Evolutionary conservation across 768 basidiomycete species (phyloP).

Genomic region (Suillus variegatus): DNA sequence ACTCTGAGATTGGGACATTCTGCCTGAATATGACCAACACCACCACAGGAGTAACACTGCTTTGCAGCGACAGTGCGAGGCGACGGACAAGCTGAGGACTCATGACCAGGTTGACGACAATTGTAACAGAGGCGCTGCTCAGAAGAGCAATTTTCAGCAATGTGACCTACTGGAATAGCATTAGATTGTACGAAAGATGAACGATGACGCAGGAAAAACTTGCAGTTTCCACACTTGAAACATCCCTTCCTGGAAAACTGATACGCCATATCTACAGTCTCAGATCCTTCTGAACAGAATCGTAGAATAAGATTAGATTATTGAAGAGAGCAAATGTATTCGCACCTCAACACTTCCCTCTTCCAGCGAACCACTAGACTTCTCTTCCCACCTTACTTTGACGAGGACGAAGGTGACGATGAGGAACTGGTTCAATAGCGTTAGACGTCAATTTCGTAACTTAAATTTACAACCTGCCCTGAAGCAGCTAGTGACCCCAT

Average conservation of each 20-base stretch:
- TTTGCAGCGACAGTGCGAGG: conserved; percentile 82
- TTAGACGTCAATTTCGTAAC: conserved; percentile 12
- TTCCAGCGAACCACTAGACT: conserved; percentile 66
- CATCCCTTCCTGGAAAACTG: conserved; percentile 87
- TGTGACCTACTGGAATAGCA: conserved; percentile 72
- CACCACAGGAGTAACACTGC: conserved; percentile 93
- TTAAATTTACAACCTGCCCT: conserved; percentile 33
- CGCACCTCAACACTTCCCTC: conserved; percentile 73
- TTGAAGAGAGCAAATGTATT: conserved; percentile 5
- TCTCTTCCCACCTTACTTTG: conserved; percentile 67
- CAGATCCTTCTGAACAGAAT: conserved; percentile 38
- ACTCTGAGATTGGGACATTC: conserved; percentile 82
- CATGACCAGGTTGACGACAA: conserved; percentile 93
- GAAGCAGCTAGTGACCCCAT: conserved; percentile 19
- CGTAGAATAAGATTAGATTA: conserved; percentile 17
- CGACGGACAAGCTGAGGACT: conserved; percentile 84
- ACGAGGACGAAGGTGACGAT: conserved; percentile 53
- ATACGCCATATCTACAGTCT: conserved; percentile 60
- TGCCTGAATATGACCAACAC: conserved; percentile 87
- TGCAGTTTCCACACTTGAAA: conserved; percentile 93
- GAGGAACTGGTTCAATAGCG: conserved; percentile 20
- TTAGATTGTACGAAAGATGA: conserved; percentile 18
- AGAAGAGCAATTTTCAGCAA: conserved; percentile 89
- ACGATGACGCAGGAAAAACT: conserved; percentile 34
- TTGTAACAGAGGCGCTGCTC: conserved; percentile 92